Evolutionary conservation across 352 stramenopile genomes (phyloP), one percentile per base, ranked within the genome.

Genomic region (Paralagenidium karlingii): DNA sequence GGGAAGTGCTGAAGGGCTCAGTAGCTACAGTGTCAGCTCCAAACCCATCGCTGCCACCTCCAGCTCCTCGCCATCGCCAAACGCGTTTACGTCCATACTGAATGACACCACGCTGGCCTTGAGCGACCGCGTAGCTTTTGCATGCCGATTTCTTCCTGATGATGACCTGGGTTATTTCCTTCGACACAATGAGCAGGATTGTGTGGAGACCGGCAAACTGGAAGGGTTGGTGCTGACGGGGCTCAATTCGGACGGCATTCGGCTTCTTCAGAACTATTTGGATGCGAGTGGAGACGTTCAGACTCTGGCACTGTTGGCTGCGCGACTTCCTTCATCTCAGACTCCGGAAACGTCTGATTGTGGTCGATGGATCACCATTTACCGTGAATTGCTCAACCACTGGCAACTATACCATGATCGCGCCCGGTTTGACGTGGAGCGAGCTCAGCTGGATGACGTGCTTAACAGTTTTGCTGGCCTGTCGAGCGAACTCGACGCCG

Each of bases 351-450:
- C 89, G 43, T n/a, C n/a, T n/a, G n/a, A n/a, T n/a, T n/a, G n/a
- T n/a, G n/a, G n/a, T n/a, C n/a, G n/a, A n/a, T 97, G 88, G 88
- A 74, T 97, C 32, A 66, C 90, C 24, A 79, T 69, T 21, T 97
- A 97, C 49, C 76, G 94, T 25, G 62, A 88, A 13, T 51, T 97
- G 29, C 63, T 97, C 2, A 97, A 97, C 47, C 81, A 82, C 21
- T 94, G 81, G 68, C 85, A 96, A 55, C 82, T 97, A 34, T 97
- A 94, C 64, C 81, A 96, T 40, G 78, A 81, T 34, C 69, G 91
- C 41, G 83, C 88, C 13, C 76, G 86, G 13, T 95, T 97, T 48
- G 91, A 97, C 58, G 85, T 97, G 18, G 85, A 81, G 15, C 73
- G 87, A 12, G 78, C 80, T 19, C 85, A 96, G 38, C 58, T 95